These are phyloP conservation scores for Trametes versicolor DNA, from an alignment of 1,284 basidiomycete genomes.

Conservation along the genomic window DNA sequence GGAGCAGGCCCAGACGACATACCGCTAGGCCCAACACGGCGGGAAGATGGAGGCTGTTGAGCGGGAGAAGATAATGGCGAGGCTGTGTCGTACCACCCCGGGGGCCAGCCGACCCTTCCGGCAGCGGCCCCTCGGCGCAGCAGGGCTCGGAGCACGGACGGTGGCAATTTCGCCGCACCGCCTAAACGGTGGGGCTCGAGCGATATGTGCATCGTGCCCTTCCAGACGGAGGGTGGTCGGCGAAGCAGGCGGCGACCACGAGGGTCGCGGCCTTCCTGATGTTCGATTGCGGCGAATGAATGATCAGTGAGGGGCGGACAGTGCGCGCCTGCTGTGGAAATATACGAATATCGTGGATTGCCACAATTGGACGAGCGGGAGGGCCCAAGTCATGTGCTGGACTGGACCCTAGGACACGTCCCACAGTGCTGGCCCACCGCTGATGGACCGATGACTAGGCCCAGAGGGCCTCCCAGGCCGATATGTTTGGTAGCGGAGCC, in stretches of 20 bases:
- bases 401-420: conserved; percentile 25
- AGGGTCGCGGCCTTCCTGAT: conserved; percentile 30
- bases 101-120: conserved; percentile 17
- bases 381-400: conserved; percentile 29
- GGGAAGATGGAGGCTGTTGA: conserved; percentile 17
- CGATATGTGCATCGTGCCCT: conserved; percentile 4
- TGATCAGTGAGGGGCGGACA: conserved; percentile 12
- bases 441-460: conserved; percentile 20
- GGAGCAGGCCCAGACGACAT: conserved; percentile 2
- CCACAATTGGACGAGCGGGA: conserved; percentile 17
- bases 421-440: conserved; percentile 26
- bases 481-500: conserved; percentile 1
- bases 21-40: neutral
- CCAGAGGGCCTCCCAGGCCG: neutral
- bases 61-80: conserved; percentile 16
- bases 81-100: conserved; percentile 27
- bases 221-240: conserved; percentile 23
- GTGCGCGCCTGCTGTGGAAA: conserved; percentile 25
- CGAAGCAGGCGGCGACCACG: conserved; percentile 29
- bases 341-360: conserved; percentile 20
- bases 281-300: conserved; percentile 26
- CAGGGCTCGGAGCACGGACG: conserved; percentile 8
- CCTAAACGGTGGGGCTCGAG: conserved; percentile 1
- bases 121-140: conserved; percentile 22
- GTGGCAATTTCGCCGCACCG: conserved; percentile 18